A percentile compares a stretch with the other conserved stretches of the same genome.
Evolutionary conservation across 768 basidiomycete species (phyloP).

Genomic region (Boletus huronensis): DNA sequence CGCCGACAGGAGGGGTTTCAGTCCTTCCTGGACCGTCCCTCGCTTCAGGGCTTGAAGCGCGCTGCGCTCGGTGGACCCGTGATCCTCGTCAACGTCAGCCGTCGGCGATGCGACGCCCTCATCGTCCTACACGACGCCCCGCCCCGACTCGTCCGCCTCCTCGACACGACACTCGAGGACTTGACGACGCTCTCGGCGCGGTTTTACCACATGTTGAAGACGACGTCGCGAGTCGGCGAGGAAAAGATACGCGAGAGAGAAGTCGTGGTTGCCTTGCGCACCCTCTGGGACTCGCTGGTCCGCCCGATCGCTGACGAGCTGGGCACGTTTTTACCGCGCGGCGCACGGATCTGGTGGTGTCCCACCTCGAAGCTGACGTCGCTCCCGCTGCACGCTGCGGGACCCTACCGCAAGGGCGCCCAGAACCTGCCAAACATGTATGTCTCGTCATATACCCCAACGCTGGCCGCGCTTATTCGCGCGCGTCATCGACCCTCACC

Average conservation of each 20-base stretch:
- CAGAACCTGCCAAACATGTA: conserved; percentile 15
- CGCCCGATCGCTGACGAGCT: conserved; percentile 19
- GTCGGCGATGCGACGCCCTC: conserved; percentile 37
- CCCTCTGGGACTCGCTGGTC: conserved; percentile 27
- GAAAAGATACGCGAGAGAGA: conserved; percentile 23
- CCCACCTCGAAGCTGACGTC: conserved; percentile 30
- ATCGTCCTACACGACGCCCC: conserved; percentile 26
- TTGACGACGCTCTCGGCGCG: conserved; percentile 6
- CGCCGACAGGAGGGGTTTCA: conserved; percentile 26
- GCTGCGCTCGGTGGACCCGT: conserved; percentile 31
- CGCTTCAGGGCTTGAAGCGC: conserved; percentile 14
- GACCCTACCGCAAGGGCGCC: conserved; percentile 21
- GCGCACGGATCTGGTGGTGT: conserved; percentile 34
- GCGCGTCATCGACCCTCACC: conserved; percentile 8
- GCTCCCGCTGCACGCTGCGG: conserved; percentile 34
- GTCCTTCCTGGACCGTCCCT: conserved; percentile 28
- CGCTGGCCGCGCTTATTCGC: conserved; percentile 27
- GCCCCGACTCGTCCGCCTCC: conserved; percentile 22
- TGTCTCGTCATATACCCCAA: conserved; percentile 36
- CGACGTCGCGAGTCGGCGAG: conserved; percentile 11
- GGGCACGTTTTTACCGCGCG: conserved; percentile 12
- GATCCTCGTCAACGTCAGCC: conserved; percentile 36
- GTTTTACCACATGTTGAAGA: conserved; percentile 6
- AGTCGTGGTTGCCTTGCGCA: conserved; percentile 12
- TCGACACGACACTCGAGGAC: conserved; percentile 7